Evolutionary conservation across 805 yeast genomes (phyloP), one percentile per base, ranked within the genome.

Genomic region (Yamadazyma takamatsuzukensis): DNA sequence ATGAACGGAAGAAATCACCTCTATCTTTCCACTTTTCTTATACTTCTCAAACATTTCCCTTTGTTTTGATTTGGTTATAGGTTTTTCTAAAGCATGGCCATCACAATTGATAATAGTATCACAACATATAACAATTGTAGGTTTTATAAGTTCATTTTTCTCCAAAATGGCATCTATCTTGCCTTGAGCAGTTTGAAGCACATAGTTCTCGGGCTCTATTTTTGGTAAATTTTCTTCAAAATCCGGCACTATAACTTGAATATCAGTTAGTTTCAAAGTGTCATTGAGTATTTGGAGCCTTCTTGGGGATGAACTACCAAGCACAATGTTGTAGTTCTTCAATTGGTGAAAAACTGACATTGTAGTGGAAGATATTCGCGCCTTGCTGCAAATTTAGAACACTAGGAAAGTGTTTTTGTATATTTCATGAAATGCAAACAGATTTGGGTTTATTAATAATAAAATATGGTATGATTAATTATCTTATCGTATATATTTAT

Each of bases 291-390:
- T 81, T 35, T 84, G 85, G 33, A 64, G 58, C 36, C 98, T 63
- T 39, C 96, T 68, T 2, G 94, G 90, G 0, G 97, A 89, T 1
- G 83, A 72, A 2, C 96, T 86, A 0, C 95, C 96, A 13, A 42
- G 23, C 8, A 42, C 14, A 11, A 42, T 16, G 3, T 33, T 14
- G 17, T 39, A 36, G 6, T 26, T 13, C 3, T 17, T 6, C 11
- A n/a, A n/a, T n/a, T n/a, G n/a, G n/a, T n/a, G n/a, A n/a, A n/a
- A n/a, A n/a, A n/a, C n/a, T n/a, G n/a, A n/a, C n/a, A n/a, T n/a
- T n/a, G n/a, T n/a, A n/a, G n/a, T n/a, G n/a, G n/a, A n/a, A n/a
- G n/a, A n/a, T n/a, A n/a, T n/a, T n/a, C n/a, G n/a, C n/a, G n/a
- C n/a, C n/a, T n/a, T n/a, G n/a, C n/a, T n/a, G n/a, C n/a, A n/a